Conservation (phyloP, 805 yeast genomes). For the Pichia occidentalis region DNA sequence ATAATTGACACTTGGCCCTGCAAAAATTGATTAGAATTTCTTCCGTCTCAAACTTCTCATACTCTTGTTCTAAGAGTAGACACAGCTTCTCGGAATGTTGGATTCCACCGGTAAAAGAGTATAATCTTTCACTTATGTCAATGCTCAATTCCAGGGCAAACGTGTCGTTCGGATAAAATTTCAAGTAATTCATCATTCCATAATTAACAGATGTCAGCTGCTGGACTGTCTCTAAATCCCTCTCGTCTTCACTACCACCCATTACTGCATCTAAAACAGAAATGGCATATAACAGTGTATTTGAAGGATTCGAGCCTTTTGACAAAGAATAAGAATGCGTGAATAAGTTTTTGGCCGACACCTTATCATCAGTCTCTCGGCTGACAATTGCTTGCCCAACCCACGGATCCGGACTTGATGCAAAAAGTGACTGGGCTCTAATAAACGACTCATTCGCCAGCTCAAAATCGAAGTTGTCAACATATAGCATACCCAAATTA, state of each 20-base stretch:
- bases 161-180: conserved; percentile 51
- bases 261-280: conserved; percentile 44
- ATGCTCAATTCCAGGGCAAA: conserved; percentile 52
- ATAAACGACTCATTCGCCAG: conserved; percentile 68
- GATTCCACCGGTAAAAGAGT: conserved; percentile 51
- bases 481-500: conserved; percentile 71
- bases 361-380: conserved; percentile 42
- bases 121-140: conserved; percentile 61
- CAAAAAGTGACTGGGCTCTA: conserved; percentile 75
- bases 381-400: conserved; percentile 70
- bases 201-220: conserved; percentile 59
- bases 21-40: conserved; percentile 44
- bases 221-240: conserved; percentile 54
- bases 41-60: conserved; percentile 12
- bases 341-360: conserved; percentile 50
- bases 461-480: conserved; percentile 58
- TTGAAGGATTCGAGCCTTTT: conserved; percentile 61
- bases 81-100: conserved; percentile 42
- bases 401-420: conserved; percentile 75
- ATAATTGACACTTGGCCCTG: conserved; percentile 57
- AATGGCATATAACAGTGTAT: conserved; percentile 67
- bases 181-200: conserved; percentile 61
- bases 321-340: conserved; percentile 77
- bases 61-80: conserved; percentile 29
- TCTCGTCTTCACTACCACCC: conserved; percentile 35